Conservation (phyloP, 768 basidiomycete species). For the Collybiopsis luxurians region DNA sequence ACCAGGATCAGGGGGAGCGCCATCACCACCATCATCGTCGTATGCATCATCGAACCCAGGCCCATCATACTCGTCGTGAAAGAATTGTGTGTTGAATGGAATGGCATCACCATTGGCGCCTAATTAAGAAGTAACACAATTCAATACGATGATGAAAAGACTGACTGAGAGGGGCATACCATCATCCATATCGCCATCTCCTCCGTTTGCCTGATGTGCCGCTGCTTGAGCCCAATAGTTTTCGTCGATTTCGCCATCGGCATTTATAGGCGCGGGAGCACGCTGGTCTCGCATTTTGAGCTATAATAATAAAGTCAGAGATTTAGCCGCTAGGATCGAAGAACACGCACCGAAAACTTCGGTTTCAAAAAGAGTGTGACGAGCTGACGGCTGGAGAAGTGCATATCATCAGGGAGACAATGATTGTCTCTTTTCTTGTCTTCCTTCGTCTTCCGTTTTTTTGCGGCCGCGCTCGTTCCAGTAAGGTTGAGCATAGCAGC, state of each 20-base stretch:
- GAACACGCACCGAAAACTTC: slow-evolving; percentile 78
- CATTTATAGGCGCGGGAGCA: slow-evolving; percentile 52
- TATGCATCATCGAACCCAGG: slow-evolving; percentile 31
- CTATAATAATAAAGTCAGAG: slow-evolving; percentile 37
- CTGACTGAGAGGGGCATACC: slow-evolving; percentile 44
- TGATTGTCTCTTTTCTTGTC: slow-evolving; percentile 74
- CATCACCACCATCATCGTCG: slow-evolving; percentile 42
- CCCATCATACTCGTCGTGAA: slow-evolving; percentile 80
- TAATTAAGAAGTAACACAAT: slow-evolving; percentile 8
- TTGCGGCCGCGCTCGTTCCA: slow-evolving; percentile 43
- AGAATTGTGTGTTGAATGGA: slow-evolving; percentile 96
- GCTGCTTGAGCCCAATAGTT: slow-evolving; percentile 97
- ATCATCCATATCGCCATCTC: slow-evolving; percentile 58
- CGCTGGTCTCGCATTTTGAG: slow-evolving; percentile 84
- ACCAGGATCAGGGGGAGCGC: slow-evolving; percentile 50
- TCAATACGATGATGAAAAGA: background rate
- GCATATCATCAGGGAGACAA: slow-evolving; percentile 93
- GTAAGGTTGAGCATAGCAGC: slow-evolving; percentile 69
- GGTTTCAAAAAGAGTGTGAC: slow-evolving; percentile 95
- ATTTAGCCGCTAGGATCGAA: background rate
- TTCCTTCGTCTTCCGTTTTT: slow-evolving; percentile 46
- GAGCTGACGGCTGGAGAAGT: slow-evolving; percentile 88
- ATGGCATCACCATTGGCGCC: slow-evolving; percentile 51
- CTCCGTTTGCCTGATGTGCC: slow-evolving; percentile 64
- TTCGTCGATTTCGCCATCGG: slow-evolving; percentile 90